Percentiles rank a stretch among this genome's conserved stretches.
Conservation (phyloP, 2,329 filamentous ascomycete species). For the Aspergillus hiratsukae region DNA sequence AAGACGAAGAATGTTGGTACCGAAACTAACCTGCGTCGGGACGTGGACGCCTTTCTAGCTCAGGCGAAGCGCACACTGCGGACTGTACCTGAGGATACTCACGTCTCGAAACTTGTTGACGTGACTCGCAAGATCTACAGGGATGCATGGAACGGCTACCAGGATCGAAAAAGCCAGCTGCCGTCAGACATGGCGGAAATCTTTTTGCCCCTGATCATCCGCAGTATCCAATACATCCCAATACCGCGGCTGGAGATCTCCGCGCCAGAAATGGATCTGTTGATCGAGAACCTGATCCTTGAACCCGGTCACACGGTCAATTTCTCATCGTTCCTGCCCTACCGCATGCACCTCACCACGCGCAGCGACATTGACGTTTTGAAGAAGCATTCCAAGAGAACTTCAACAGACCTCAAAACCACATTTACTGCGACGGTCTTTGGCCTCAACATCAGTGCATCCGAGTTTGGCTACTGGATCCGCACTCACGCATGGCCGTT, state of each 20-base stretch:
- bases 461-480: conserved; percentile 87
- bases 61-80: conserved; percentile 65
- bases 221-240: conserved; percentile 78
- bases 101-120: conserved; percentile 64
- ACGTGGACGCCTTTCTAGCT: conserved; percentile 66
- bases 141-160: conserved; percentile 63
- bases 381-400: conserved; percentile 66
- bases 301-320: conserved; percentile 84
- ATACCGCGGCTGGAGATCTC: conserved; percentile 88
- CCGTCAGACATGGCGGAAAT: conserved; percentile 72
- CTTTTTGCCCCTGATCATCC: conserved; percentile 72
- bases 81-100: conserved; percentile 66
- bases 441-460: conserved; percentile 76
- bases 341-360: conserved; percentile 73
- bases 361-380: conserved; percentile 82
- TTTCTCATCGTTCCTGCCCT: conserved; percentile 82
- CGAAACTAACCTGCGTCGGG: conserved; percentile 64
- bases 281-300: conserved; percentile 85
- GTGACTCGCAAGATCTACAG: conserved; percentile 64
- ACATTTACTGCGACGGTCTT: conserved; percentile 73
- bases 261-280: conserved; percentile 74
- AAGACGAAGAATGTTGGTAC: conserved; percentile 56
- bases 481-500: conserved; percentile 67
- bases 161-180: conserved; percentile 65
- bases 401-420: conserved; percentile 63